Conservation (phyloP, 441 rosid genomes). For the Flueggea neowawraea region DNA sequence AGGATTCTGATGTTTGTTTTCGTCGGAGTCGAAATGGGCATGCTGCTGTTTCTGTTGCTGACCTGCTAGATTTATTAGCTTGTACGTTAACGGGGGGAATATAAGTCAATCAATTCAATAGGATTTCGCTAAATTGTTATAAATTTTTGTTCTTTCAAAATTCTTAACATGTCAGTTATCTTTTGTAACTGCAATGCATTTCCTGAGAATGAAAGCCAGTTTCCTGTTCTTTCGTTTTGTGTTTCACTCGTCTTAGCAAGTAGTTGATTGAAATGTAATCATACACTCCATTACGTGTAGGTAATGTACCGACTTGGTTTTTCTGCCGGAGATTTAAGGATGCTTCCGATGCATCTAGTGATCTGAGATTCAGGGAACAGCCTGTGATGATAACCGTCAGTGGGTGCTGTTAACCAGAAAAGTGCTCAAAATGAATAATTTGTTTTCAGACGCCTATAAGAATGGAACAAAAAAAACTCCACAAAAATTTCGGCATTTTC, state of each 20-base stretch:
- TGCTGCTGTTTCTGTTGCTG: constrained; percentile 9
- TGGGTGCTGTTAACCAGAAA: too few relatives aligned
- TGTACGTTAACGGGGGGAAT: constrained; percentile 12
- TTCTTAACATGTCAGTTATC: background rate
- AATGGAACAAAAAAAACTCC: background rate
- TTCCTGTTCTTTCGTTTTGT: background rate
- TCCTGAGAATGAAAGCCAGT: background rate
- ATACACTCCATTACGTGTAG: too few relatives aligned
- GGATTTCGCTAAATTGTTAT: constrained; percentile 5
- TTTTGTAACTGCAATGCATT: background rate
- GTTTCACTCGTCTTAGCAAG: too few relatives aligned
- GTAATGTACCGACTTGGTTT: too few relatives aligned
- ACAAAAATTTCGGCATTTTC: background rate
- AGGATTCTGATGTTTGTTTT: constrained; percentile 4
- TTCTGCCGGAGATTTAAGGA: too few relatives aligned
- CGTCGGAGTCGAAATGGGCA: constrained; percentile 13
- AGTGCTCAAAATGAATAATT: too few relatives aligned
- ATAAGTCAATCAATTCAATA: constrained; percentile 4
- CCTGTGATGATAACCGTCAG: too few relatives aligned
- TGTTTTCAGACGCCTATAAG: too few relatives aligned
- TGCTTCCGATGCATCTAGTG: too few relatives aligned
- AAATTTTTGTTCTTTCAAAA: constrained; percentile 8
- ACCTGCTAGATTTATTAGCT: constrained; percentile 8
- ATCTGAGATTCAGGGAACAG: too few relatives aligned
- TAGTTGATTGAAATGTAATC: too few relatives aligned